Evolutionary conservation across 805 yeast genomes (phyloP).

Genomic region (Metschnikowia hibisci): DNA sequence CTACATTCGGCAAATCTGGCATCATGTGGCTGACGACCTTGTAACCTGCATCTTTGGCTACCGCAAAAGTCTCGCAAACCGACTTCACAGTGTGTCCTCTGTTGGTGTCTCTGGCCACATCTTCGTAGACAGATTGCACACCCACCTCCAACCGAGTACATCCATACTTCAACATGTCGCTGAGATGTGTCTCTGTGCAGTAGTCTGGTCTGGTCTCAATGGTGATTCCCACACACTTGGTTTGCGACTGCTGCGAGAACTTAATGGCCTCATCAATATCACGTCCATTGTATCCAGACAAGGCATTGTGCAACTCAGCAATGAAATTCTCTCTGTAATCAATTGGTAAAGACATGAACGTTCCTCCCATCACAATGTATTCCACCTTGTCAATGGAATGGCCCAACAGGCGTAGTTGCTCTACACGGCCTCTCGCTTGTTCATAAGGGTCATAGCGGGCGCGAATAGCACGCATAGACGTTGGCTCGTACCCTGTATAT

Average conservation of each 20-base stretch:
- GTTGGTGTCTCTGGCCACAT: slow-evolving; percentile 96
- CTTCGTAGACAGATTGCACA: slow-evolving; percentile 95
- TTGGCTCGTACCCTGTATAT: slow-evolving; percentile 97
- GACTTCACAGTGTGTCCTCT: slow-evolving; percentile 97
- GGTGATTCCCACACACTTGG: slow-evolving; percentile 97
- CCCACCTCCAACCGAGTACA: slow-evolving; percentile 97
- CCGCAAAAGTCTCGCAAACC: slow-evolving; percentile 91
- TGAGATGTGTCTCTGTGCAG: slow-evolving; percentile 91
- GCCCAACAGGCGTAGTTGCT: slow-evolving; percentile 90
- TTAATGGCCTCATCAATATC: slow-evolving; percentile 86
- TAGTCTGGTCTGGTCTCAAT: slow-evolving; percentile 98
- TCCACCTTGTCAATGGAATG: slow-evolving; percentile 97
- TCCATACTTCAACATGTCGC: slow-evolving; percentile 94
- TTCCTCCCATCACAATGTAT: slow-evolving; percentile 98
- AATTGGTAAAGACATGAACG: slow-evolving; percentile 90
- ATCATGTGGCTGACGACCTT: slow-evolving; percentile 98
- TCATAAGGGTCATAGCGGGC: slow-evolving; percentile 98
- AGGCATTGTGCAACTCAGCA: slow-evolving; percentile 86
- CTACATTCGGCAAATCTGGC: slow-evolving; percentile 99
- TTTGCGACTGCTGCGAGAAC: slow-evolving; percentile 88
- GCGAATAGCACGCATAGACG: slow-evolving; percentile 98
- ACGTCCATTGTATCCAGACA: slow-evolving; percentile 85
- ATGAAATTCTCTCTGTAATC: slow-evolving; percentile 89
- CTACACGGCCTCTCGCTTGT: slow-evolving; percentile 96
- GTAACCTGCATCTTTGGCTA: slow-evolving; percentile 97